Percentiles rank a stretch among this genome's conserved stretches.
Conservation (phyloP, 192 early-diverging fungal species). For the Spizellomyces sp. region DNA sequence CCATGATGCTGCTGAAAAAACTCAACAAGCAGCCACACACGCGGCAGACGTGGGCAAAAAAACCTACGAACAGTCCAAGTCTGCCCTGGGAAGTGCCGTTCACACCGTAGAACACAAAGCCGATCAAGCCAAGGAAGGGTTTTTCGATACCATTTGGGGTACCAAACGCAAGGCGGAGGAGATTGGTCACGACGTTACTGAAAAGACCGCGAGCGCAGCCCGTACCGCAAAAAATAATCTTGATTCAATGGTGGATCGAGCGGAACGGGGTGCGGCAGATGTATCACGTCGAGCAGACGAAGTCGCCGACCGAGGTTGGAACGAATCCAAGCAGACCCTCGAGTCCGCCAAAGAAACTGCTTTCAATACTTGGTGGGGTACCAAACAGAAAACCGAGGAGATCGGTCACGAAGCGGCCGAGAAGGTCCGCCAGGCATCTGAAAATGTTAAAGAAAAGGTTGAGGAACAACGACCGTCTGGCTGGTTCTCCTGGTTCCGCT, state of each 20-base stretch:
- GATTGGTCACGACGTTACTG: too few species aligned
- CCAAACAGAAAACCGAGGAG: constrained; percentile 8
- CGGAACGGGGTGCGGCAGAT: constrained; percentile 14
- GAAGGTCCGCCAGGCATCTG: constrained; percentile 14
- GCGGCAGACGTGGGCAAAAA: not conserved
- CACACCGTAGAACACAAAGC: constrained; percentile 13
- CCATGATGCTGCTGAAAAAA: not conserved
- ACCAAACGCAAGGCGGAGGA: constrained; percentile 12
- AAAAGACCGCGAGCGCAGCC: too few species aligned
- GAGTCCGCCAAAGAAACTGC: constrained; percentile 7
- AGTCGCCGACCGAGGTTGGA: constrained; percentile 9
- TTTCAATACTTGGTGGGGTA: constrained; percentile 20
- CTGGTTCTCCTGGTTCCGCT: constrained; percentile 19
- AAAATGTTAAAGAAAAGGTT: not conserved
- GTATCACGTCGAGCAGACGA: constrained; percentile 24
- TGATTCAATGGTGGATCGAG: not conserved
- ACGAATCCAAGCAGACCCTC: constrained; percentile 2
- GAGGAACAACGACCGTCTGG: not conserved
- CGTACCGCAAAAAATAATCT: too few species aligned
- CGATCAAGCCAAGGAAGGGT: constrained; percentile 5
- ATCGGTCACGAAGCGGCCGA: constrained; percentile 13
- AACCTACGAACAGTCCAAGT: not conserved
- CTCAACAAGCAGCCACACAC: not conserved
- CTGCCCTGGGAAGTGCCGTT: not conserved
- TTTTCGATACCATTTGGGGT: constrained; percentile 8